Percentiles rank a stretch among this genome's conserved stretches.
Conservation (phyloP, 345 rosid species). For the Abelmoschus esculentus region DNA sequence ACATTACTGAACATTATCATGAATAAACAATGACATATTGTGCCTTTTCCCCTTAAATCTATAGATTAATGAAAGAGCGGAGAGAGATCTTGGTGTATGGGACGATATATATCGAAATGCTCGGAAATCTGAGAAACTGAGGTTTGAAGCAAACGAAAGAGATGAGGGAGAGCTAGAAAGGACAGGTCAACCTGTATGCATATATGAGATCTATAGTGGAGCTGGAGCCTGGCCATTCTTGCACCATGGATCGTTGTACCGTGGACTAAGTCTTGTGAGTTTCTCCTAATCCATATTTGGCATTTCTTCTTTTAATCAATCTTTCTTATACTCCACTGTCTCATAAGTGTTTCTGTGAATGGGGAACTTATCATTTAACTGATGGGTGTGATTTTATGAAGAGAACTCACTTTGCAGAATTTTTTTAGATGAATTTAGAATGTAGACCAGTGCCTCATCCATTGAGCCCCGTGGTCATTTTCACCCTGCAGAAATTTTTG, state of each 20-base stretch:
- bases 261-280: constrained; percentile 94
- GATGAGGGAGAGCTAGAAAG: constrained; percentile 99
- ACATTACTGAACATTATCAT: background rate
- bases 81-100: constrained; percentile 58
- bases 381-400: background rate
- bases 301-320: constrained; percentile 12
- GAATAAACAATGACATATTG: constrained; percentile 13
- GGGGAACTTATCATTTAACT: background rate
- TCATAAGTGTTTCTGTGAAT: background rate
- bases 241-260: constrained; percentile 91
- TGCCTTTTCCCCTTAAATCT: constrained; percentile 22
- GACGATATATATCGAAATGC: constrained; percentile 87
- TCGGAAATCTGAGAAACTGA: constrained; percentile 80
- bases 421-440: no score
- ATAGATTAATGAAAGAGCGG: constrained; percentile 89
- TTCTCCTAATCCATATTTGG: constrained; percentile 16
- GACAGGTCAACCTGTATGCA: constrained; percentile 89
- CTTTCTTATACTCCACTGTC: background rate
- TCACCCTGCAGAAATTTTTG: background rate
- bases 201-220: constrained; percentile 84
- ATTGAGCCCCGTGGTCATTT: no score
- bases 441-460: no score
- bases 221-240: constrained; percentile 94
- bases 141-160: constrained; percentile 82
- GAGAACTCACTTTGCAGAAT: background rate